Conservation (phyloP, 2,329 filamentous ascomycete species). For the Colletotrichum siamense region DNA sequence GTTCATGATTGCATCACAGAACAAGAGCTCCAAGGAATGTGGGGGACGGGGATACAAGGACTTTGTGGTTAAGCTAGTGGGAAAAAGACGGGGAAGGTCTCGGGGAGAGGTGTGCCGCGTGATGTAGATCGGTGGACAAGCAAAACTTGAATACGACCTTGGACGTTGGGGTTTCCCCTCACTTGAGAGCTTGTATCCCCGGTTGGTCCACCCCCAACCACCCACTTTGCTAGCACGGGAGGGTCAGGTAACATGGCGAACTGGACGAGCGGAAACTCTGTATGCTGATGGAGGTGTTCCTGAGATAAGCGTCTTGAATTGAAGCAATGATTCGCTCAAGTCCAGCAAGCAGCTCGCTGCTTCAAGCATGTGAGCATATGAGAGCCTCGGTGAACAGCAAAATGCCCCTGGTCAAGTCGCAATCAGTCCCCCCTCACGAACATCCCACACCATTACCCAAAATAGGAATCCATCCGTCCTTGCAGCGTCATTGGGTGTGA, state of each 20-base stretch:
- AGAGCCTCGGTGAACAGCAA: slow-evolving; percentile 7
- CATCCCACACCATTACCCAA: background rate
- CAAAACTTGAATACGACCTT: background rate
- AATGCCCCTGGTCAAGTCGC: background rate
- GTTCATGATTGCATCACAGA: background rate
- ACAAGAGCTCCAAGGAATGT: background rate
- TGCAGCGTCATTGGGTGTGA: slow-evolving; percentile 2
- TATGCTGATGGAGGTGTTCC: background rate
- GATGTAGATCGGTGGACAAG: background rate
- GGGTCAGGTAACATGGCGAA: background rate
- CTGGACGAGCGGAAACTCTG: background rate
- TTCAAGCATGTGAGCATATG: slow-evolving; percentile 13
- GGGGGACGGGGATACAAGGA: background rate
- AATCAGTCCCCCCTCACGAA: background rate
- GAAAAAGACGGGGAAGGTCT: background rate
- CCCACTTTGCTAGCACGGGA: background rate
- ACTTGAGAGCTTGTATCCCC: background rate
- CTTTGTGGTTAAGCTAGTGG: background rate
- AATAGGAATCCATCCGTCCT: slow-evolving; percentile 3
- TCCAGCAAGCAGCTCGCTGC: background rate
- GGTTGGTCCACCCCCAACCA: background rate
- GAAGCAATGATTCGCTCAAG: background rate
- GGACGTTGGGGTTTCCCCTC: slow-evolving; percentile 1
- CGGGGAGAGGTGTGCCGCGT: background rate
- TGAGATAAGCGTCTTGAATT: background rate